A percentile compares a stretch with the other conserved stretches of the same genome.
phyloP scores from a whole-genome alignment of 2,329 filamentous ascomycete genomes.

The Ceratocystis alfenasii region DNA sequence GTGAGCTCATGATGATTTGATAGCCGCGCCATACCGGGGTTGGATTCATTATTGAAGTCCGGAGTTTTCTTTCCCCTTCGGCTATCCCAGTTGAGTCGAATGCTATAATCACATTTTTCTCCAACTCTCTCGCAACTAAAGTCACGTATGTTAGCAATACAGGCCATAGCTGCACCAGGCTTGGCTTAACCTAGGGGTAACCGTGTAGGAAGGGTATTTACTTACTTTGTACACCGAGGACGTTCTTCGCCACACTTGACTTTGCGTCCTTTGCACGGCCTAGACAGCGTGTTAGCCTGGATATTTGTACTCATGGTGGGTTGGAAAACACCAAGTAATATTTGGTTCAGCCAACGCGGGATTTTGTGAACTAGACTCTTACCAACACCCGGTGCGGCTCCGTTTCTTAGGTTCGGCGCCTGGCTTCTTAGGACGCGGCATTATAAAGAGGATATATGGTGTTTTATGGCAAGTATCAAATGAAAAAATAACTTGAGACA shows the following conservation, averaged over 20 bases:
- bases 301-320: neutral
- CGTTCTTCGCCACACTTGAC: conserved; percentile 69
- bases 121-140: conserved; percentile 53
- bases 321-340: neutral
- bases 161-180: neutral
- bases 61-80: conserved; percentile 31
- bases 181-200: neutral
- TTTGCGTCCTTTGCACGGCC: conserved; percentile 66
- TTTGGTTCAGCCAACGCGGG: neutral
- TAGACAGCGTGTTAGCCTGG: conserved; percentile 27
- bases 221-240: conserved; percentile 54
- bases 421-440: conserved; percentile 36
- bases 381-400: conserved; percentile 38
- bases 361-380: conserved; percentile 24
- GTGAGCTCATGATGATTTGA: conserved; percentile 29
- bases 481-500: neutral
- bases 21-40: conserved; percentile 25
- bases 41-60: conserved; percentile 17
- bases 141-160: neutral
- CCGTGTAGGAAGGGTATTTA: neutral
- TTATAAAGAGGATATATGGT: conserved; percentile 23
- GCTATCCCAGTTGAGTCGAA: conserved; percentile 70
- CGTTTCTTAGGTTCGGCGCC: conserved; percentile 36
- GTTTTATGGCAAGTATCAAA: neutral
- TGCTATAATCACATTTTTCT: conserved; percentile 68